Evolutionary conservation across 805 yeast species (phyloP).

Genomic region (Wickerhamomyces pijperi): DNA sequence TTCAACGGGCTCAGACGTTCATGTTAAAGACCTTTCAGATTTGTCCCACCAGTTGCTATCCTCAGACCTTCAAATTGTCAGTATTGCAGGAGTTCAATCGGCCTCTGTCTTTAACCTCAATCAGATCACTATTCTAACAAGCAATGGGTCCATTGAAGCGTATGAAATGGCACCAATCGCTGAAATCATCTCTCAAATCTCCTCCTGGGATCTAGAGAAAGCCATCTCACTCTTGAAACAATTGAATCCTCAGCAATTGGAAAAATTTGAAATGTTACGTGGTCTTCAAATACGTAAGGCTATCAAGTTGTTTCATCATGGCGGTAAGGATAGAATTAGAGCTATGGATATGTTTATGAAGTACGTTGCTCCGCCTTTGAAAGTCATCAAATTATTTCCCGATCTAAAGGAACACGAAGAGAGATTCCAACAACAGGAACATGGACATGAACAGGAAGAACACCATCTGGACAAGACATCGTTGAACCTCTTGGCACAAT

Average conservation of each 20-base stretch:
- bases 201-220: constrained; percentile 1
- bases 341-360: constrained; percentile 36
- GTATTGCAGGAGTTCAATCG: too few relatives aligned
- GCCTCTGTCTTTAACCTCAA: too few relatives aligned
- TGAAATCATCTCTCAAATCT: background rate
- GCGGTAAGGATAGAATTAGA: constrained; percentile 18
- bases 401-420: too few relatives aligned
- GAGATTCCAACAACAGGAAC: too few relatives aligned
- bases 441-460: constrained; percentile 12
- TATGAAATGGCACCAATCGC: constrained; percentile 1
- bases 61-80: background rate
- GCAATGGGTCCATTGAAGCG: background rate
- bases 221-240: constrained; percentile 29
- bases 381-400: constrained; percentile 38
- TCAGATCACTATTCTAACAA: too few relatives aligned
- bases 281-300: constrained; percentile 33
- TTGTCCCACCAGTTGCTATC: too few relatives aligned
- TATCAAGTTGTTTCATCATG: constrained; percentile 18
- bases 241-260: constrained; percentile 19
- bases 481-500: constrained; percentile 21
- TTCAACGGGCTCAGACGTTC: background rate
- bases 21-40: background rate
- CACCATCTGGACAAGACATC: constrained; percentile 1
- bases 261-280: constrained; percentile 25
- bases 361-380: constrained; percentile 49